Evolutionary conservation across 345 rosid species (phyloP), one percentile per base, ranked within the genome.

Genomic region (Pugionium cornutum): DNA sequence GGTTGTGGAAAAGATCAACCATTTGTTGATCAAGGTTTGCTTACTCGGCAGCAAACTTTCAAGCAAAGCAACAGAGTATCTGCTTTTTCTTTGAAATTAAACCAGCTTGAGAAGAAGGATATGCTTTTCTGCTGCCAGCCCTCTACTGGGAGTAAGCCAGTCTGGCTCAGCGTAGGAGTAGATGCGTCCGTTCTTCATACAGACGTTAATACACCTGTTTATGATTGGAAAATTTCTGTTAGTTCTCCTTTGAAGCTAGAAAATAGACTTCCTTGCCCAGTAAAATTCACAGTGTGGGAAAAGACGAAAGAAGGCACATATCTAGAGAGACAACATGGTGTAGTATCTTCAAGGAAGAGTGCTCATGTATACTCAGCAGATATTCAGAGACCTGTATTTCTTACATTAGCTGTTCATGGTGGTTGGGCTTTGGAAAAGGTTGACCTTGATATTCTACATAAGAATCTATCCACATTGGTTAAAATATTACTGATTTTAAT

Each of bases 401-500:
- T 94, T 70, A 80, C 91, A 32, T 60, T 94, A 76, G 72, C 77
- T 75, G 82, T 84, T 70, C 87, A 86, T 66, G 99, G 95, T 70
- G 96, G 88, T 65, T 94, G 99, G 99, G 80, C 80, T 73, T 70
- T 87, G 77, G 97, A 94, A 80, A 90, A 85, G 97, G 99, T 94
- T 70, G 47, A 59, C 58, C 27, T 54, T 47, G 11, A 62, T 74
- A 41, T 62, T 54, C 53, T 53, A 29, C 58, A 26, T 10, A 39
- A 46, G 47, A 40, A 54, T 47, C 53, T 61, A 74, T 39, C 37
- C 48, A 33, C 68, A 3, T 6, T 52, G 28, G 37, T 37, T 3
- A 46, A 29, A 30, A 51, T 8, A 5, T 33, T 10, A 31, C 55
- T 60, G 34, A 74, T 4, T 35, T 60, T 62, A 42, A 36, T 41